Conservation (phyloP, 768 basidiomycete genomes). For the Dioszegia hungarica region DNA sequence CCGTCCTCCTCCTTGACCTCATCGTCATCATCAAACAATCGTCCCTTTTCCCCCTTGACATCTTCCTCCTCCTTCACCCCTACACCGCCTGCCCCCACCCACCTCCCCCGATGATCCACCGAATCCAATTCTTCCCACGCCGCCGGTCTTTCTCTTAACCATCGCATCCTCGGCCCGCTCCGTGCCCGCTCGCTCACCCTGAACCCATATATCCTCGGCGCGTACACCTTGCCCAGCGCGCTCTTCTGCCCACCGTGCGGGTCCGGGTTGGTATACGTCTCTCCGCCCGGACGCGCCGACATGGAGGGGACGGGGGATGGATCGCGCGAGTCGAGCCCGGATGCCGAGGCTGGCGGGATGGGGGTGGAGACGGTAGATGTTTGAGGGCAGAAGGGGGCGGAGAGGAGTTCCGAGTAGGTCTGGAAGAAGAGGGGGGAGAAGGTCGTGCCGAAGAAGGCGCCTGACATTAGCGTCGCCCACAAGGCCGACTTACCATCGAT, state of each 20-base stretch:
- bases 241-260: slow-evolving; percentile 65
- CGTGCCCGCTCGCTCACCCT: slow-evolving; percentile 92
- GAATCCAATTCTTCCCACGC: slow-evolving; percentile 71
- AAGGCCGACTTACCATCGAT: slow-evolving; percentile 72
- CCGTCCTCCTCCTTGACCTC: slow-evolving; percentile 57
- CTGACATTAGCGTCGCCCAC: slow-evolving; percentile 51
- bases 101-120: slow-evolving; percentile 86
- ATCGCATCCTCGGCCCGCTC: slow-evolving; percentile 93
- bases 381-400: slow-evolving; percentile 78
- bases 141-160: slow-evolving; percentile 84
- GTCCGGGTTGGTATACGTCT: slow-evolving; percentile 79
- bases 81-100: slow-evolving; percentile 51
- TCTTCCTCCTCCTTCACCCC: slow-evolving; percentile 6
- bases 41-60: slow-evolving; percentile 20
- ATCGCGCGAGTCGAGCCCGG: slow-evolving; percentile 8
- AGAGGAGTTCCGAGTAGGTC: slow-evolving; percentile 89
- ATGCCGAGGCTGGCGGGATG: slow-evolving; percentile 11
- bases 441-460: slow-evolving; percentile 99
- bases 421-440: slow-evolving; percentile 98
- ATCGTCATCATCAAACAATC: slow-evolving; percentile 51
- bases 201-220: slow-evolving; percentile 93
- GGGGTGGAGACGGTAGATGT: slow-evolving; percentile 26
- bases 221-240: slow-evolving; percentile 78
- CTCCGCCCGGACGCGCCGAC: slow-evolving; percentile 16
- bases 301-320: slow-evolving; percentile 5